phyloP scores from a whole-genome alignment of 2,329 filamentous ascomycete genomes.

The Diaporthe capsici region DNA sequence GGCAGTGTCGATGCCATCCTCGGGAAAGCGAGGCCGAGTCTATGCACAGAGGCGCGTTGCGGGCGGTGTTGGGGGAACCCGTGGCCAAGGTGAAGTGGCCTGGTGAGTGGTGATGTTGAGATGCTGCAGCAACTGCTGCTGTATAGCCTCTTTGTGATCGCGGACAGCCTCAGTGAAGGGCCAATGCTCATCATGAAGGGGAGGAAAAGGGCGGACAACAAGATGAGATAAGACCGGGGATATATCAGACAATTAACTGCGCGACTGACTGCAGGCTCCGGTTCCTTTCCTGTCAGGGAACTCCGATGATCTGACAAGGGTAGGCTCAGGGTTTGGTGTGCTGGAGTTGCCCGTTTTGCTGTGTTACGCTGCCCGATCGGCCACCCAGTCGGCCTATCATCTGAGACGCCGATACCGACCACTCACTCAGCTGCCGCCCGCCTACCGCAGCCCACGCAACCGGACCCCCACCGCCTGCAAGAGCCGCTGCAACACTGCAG shows the following conservation, averaged over 20 bases:
- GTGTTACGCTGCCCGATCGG: conserved; percentile 26
- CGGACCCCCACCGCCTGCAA: conserved; percentile 11
- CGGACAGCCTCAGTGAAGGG: conserved; percentile 35
- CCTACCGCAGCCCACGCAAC: conserved; percentile 7
- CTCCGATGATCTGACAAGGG: conserved; percentile 33
- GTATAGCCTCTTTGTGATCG: conserved; percentile 27
- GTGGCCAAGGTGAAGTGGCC: conserved; percentile 3
- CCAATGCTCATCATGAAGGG: conserved; percentile 39
- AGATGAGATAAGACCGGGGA: conserved; percentile 12
- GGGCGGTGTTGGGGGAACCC: neutral
- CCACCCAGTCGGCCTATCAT: conserved; percentile 30
- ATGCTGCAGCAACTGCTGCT: neutral
- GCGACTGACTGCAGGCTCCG: conserved; percentile 14
- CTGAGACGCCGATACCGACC: conserved; percentile 29
- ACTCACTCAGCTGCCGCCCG: conserved; percentile 13
- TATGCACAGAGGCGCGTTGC: neutral
- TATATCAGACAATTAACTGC: conserved; percentile 28
- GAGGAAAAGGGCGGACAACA: neutral
- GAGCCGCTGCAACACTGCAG: conserved; percentile 24
- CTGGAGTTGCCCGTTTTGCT: conserved; percentile 25
- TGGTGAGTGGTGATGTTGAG: conserved; percentile 9
- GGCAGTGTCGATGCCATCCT: conserved; percentile 80
- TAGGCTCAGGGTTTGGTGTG: conserved; percentile 28
- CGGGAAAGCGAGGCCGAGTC: conserved; percentile 50
- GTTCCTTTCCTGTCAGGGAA: conserved; percentile 15